Evolutionary conservation across 2,329 filamentous ascomycete genomes (phyloP).

Genomic region (Trichoderma cornu-damae): DNA sequence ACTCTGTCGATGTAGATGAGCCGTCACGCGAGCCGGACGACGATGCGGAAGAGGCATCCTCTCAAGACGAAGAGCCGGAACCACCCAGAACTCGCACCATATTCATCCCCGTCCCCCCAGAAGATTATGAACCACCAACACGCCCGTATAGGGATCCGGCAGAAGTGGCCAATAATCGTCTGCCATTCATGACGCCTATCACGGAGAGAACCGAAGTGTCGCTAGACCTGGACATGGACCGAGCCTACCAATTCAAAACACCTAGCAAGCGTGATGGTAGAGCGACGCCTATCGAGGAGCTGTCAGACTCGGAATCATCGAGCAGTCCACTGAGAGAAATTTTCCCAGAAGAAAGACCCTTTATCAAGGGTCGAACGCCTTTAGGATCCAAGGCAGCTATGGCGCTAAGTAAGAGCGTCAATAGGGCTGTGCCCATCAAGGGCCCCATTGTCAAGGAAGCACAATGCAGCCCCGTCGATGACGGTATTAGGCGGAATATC

Average conservation of each 20-base stretch:
- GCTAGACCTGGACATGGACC: conserved; percentile 59
- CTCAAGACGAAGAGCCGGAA: conserved; percentile 2
- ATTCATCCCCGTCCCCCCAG: conserved; percentile 78
- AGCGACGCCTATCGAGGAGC: conserved; percentile 28
- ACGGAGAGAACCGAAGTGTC: conserved; percentile 92
- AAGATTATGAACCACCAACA: conserved; percentile 77
- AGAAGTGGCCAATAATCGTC: conserved; percentile 77
- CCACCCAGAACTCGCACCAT: conserved; percentile 53
- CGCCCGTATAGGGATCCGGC: conserved; percentile 75
- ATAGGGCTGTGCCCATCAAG: conserved; percentile 46
- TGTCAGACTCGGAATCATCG: conserved; percentile 38
- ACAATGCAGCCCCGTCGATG: conserved; percentile 86
- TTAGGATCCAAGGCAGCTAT: conserved; percentile 39
- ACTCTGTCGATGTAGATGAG: conserved; percentile 29
- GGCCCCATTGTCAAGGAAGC: conserved; percentile 73
- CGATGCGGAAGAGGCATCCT: conserved; percentile 19
- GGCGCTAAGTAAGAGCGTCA: conserved; percentile 31
- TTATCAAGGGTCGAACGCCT: conserved; percentile 48
- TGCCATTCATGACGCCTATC: conserved; percentile 98
- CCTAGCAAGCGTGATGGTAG: conserved; percentile 56
- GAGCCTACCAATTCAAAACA: conserved; percentile 65
- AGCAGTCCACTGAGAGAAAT: conserved; percentile 73
- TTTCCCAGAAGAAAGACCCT: conserved; percentile 46
- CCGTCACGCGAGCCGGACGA: background rate
- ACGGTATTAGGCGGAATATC: conserved; percentile 67